Evolutionary conservation across 2,329 filamentous ascomycete species (phyloP).

Genomic region (Tympanopsis confertula): DNA sequence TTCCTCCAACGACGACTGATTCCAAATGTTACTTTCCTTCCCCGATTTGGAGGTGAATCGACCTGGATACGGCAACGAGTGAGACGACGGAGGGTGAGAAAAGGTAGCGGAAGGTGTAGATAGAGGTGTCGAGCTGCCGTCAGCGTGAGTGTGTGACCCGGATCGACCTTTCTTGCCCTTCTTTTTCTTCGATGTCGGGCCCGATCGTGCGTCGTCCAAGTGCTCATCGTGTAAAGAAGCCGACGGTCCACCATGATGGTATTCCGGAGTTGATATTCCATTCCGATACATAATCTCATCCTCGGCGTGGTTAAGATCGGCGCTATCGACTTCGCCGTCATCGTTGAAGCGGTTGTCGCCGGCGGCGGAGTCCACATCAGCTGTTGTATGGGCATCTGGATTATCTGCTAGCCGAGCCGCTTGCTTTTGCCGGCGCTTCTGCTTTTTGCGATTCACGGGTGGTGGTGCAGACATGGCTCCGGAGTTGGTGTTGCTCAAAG

Average conservation of each 20-base stretch:
- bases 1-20: conserved; percentile 86
- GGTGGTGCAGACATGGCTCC: too few species aligned
- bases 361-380: not conserved
- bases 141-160: not conserved
- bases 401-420: not conserved
- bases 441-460: conserved; percentile 1
- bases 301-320: not conserved
- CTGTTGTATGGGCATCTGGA: not conserved
- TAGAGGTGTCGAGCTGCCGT: not conserved
- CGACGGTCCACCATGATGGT: too few species aligned
- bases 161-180: not conserved
- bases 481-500: too few species aligned
- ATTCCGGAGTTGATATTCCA: not conserved
- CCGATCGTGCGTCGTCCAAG: not conserved
- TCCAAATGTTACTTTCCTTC: conserved; percentile 86
- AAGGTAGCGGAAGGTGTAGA: not conserved
- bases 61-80: conserved; percentile 10
- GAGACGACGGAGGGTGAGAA: not conserved
- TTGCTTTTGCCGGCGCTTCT: not conserved
- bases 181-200: not conserved
- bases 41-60: conserved; percentile 26
- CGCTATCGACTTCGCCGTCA: not conserved
- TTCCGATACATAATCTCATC: not conserved
- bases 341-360: not conserved
- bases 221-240: not conserved